Evolutionary conservation across 768 basidiomycete species (phyloP), one percentile per base, ranked within the genome.

Genomic region (Collybia nuda): DNA sequence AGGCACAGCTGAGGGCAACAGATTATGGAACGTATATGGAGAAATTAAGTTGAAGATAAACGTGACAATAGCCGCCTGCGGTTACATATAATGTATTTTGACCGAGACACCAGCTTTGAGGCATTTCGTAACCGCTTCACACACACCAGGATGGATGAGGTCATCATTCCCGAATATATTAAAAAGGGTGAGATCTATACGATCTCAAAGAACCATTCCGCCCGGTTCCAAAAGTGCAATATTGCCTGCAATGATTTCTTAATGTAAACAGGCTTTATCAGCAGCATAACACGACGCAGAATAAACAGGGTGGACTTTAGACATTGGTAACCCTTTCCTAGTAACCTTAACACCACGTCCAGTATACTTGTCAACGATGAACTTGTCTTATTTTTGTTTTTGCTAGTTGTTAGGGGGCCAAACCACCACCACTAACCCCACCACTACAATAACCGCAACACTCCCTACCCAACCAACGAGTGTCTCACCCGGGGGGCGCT

Each of bases 381-480:
- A 77, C 61, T 87, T 84, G 75, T 98, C 98, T 69, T 98, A 97
- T 1, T 86, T 85, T 67, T 99, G 96, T 69, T 98, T 98, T 68
- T 98, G 94, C 88, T 90, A 99, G 68, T 99, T 97, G 62, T 98
- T 98, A 38, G 98, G 57, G 11, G 94, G 93, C 24, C 96, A 96
- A 50, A 99, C 96, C 38, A 93, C 59, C 50, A 87, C 88, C 19
- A 91, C 88, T 38, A 91, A 88, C 35, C 77, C 59, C 32, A 90
- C 81, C 0, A 89, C 89, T 37, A 88, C 77, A 61, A 90, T 80
- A 52, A 90, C 90, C 0, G 89, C 84, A 8, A 90, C 89, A 48
- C 87, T 96, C 72, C 98, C 96, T 0, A 99, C 94, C 24, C 24
- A 26, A 7, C 24, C 7, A 26, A 26, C 24, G 7, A 7, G 4